Base-by-base conservation (phyloP, 2,329 filamentous ascomycete species). In the Botrytis galanthina region DNA sequence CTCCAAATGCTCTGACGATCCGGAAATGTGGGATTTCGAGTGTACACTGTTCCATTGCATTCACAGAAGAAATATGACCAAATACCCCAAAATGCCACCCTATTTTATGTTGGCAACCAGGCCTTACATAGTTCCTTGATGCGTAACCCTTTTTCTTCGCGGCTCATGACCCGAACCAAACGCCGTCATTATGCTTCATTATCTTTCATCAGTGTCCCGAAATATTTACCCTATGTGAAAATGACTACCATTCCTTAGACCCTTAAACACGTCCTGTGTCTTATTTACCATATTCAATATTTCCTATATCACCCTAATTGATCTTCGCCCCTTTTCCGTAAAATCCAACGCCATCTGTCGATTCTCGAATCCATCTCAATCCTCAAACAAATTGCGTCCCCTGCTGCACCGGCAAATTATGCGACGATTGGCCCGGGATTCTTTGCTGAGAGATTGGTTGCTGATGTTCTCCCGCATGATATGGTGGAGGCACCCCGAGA, bases 311-410 rank as follows among this genome's bases (percentile, higher is more conserved):
- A 29, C 20, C 22, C 69, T 32, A 39, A 64, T 10, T 8, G 6
- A 32, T 26, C 0, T 7, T 39, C 16, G 16, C 8, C 4, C 26
- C 10, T n/a, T n/a, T 8, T 26, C 10, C 6, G 35, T 6, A 7
- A 16, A 39, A 57, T 26, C 4, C 6, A 42, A 20, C 42, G 18
- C 42, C 42, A 18, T 44, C 7, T 44, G 4, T 20, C 20, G 8
- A 32, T 20, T 32, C 42, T 35, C n/a, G 5, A 20, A 51, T 32
- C 18, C 10, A 22, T 39, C 9, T 39, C 3, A 37, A 3, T n/a
- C 14, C 61, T 72, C 37, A 72, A 67, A 72, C 70, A 44, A 72
- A 72, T 39, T 72, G 70, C 37, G 8, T 67, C 0, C 70, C 70
- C 20, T 57, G 68, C 32, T 70, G 60, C 29, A n/a, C 10, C 20